phyloP scores from a whole-genome alignment of 768 basidiomycete species.

The Artomyces pyxidatus region DNA sequence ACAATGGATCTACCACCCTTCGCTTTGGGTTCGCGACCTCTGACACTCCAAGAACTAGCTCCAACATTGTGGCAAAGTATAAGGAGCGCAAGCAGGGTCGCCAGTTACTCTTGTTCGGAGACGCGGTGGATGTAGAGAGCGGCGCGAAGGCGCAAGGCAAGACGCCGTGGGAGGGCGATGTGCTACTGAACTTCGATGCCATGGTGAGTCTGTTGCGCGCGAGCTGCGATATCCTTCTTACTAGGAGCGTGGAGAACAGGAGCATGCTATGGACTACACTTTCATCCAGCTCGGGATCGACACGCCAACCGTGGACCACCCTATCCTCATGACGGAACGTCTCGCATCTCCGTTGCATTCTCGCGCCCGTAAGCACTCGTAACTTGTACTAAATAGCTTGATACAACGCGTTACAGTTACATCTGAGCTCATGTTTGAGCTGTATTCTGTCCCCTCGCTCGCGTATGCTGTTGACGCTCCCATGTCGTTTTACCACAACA shows the following conservation, averaged over 20 bases:
- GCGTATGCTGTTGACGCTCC: constrained; percentile 84
- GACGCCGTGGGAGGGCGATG: constrained; percentile 91
- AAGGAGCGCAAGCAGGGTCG: constrained; percentile 83
- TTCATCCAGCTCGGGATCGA: constrained; percentile 85
- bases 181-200: constrained; percentile 85
- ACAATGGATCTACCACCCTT: constrained; percentile 79
- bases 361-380: constrained; percentile 55
- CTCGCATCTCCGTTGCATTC: constrained; percentile 85
- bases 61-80: constrained; percentile 78
- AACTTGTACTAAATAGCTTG: not conserved
- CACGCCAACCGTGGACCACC: constrained; percentile 68
- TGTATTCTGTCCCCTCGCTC: constrained; percentile 79
- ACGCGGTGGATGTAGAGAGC: constrained; percentile 80
- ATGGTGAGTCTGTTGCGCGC: constrained; percentile 51
- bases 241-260: constrained; percentile 41
- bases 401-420: constrained; percentile 49
- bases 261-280: constrained; percentile 88
- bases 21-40: constrained; percentile 79
- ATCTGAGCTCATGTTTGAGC: constrained; percentile 94
- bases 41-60: constrained; percentile 44
- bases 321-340: constrained; percentile 90
- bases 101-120: constrained; percentile 81
- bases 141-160: constrained; percentile 71
- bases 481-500: constrained; percentile 89
- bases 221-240: not conserved